These are phyloP conservation scores for Malus hybrid DNA, from an alignment of 331 rosid species.

Conservation along the genomic window DNA sequence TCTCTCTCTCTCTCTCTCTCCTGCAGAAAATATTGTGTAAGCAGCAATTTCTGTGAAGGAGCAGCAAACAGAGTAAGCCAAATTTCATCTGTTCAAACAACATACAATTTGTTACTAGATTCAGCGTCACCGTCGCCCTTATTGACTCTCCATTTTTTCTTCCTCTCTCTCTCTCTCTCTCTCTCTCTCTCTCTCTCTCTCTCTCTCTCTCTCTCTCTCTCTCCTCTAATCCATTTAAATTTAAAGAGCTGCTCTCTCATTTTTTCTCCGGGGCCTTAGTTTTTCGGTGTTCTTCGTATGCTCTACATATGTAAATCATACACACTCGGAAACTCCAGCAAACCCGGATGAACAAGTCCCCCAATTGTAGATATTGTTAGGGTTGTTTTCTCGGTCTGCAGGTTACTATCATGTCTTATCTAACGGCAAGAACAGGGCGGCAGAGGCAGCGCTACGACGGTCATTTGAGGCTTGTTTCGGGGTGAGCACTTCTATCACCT, in stretches of 20 bases:
- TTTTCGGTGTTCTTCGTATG: neutral
- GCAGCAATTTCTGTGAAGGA: slow-evolving; percentile 12
- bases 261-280: neutral
- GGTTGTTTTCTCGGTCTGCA: neutral
- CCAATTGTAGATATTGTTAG: neutral
- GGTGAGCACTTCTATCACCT: slow-evolving; percentile 1
- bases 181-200: neutral
- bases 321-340: neutral
- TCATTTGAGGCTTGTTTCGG: slow-evolving; percentile 28
- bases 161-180: neutral
- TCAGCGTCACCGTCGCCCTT: slow-evolving; percentile 15
- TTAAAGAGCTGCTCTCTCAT: neutral
- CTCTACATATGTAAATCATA: neutral
- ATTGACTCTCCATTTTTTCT: slow-evolving; percentile 4
- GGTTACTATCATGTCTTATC: slow-evolving; percentile 16
- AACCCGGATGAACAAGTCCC: neutral
- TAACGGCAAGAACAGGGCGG: slow-evolving; percentile 24
- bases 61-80: neutral
- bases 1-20: neutral
- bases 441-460: slow-evolving; percentile 26
- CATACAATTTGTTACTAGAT: neutral
- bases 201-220: neutral
- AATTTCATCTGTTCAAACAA: neutral
- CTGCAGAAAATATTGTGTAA: neutral
- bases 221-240: neutral